These are phyloP conservation scores for Pseudogymnoascus sp. DNA, from an alignment of 2,329 filamentous ascomycete genomes.

Conservation along the genomic window DNA sequence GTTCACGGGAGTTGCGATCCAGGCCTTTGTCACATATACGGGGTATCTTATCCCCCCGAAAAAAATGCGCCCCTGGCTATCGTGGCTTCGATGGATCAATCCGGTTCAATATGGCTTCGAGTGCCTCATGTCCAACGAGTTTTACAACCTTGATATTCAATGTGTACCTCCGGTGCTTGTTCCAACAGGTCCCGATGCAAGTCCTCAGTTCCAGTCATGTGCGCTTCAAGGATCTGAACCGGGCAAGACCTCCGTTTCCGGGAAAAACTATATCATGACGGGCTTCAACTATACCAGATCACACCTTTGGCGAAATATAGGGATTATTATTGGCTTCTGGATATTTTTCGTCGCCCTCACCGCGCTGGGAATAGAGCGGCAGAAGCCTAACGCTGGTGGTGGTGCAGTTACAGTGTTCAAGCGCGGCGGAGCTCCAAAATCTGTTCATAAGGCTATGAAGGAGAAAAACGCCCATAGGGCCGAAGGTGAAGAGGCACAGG, in stretches of 20 bases:
- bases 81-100: conserved; percentile 48
- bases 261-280: conserved; percentile 45
- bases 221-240: conserved; percentile 47
- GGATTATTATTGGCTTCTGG: conserved; percentile 42
- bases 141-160: conserved; percentile 46
- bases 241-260: conserved; percentile 42
- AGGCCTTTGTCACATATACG: conserved; percentile 42
- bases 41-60: conserved; percentile 45
- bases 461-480: conserved; percentile 33
- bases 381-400: conserved; percentile 51
- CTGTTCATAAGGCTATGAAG: conserved; percentile 41
- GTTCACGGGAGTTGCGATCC: conserved; percentile 61
- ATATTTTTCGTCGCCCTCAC: conserved; percentile 39
- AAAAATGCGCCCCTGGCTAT: conserved; percentile 47
- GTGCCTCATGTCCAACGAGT: conserved; percentile 75
- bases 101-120: conserved; percentile 60
- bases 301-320: conserved; percentile 54
- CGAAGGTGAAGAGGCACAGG: conserved; percentile 24
- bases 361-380: conserved; percentile 32
- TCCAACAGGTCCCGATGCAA: conserved; percentile 36
- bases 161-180: conserved; percentile 41
- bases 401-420: conserved; percentile 54
- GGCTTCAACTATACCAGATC: conserved; percentile 45
- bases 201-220: conserved; percentile 43
- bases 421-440: conserved; percentile 52